Evolutionary conservation across 2,329 filamentous ascomycete species (phyloP).

Genomic region (Cercospora sp.): DNA sequence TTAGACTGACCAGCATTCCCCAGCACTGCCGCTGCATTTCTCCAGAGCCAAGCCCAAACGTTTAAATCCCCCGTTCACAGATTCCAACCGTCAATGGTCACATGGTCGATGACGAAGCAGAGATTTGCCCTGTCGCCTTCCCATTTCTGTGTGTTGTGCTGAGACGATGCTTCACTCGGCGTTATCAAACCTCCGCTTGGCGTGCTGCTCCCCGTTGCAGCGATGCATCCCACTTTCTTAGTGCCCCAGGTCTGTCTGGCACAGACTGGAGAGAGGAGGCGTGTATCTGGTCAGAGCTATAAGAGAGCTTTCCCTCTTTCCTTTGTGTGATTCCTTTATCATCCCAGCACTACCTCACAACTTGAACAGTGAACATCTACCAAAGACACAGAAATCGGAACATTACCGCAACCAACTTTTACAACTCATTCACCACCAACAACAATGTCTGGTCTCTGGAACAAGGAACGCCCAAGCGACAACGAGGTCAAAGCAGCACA

Average conservation of each 20-base stretch:
- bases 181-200: constrained; percentile 21
- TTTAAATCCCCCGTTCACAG: not conserved
- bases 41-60: not conserved
- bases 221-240: constrained; percentile 14
- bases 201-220: constrained; percentile 10
- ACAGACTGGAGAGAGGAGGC: constrained; percentile 2
- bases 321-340: not conserved
- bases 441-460: constrained; percentile 25
- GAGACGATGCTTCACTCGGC: constrained; percentile 17
- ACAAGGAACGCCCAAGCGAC: constrained; percentile 12
- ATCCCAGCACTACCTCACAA: not conserved
- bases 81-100: constrained; percentile 8
- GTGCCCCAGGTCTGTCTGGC: not conserved
- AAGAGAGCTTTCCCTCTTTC: not conserved
- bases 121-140: not conserved
- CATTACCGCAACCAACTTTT: not conserved
- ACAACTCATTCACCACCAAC: constrained; percentile 6
- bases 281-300: constrained; percentile 9
- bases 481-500: not conserved
- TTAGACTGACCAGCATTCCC: constrained; percentile 12
- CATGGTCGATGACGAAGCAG: constrained; percentile 14
- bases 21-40: constrained; percentile 2
- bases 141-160: not conserved
- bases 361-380: not conserved
- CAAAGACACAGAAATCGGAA: not conserved